phyloP scores from a whole-genome alignment of 352 stramenopile species.

The Pythium utonaiense region DNA sequence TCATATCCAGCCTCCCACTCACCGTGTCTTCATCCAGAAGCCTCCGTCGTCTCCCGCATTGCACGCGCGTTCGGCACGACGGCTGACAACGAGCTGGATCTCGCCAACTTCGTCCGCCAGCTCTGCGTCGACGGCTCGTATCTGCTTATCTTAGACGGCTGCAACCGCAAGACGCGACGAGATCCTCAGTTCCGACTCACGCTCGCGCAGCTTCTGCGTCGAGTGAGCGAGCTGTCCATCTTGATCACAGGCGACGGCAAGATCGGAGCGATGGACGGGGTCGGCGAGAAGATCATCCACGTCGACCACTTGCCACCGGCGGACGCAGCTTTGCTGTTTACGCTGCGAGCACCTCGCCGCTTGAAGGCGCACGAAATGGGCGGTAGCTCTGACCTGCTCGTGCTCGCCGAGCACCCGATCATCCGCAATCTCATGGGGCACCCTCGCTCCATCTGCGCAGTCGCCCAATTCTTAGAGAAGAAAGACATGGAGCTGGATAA shows the following conservation, averaged over 20 bases:
- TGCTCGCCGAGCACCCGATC: constrained; percentile 62
- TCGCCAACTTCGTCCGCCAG: constrained; percentile 53
- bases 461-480: constrained; percentile 77
- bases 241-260: constrained; percentile 70
- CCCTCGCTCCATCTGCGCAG: constrained; percentile 68
- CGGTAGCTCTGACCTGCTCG: constrained; percentile 50
- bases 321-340: constrained; percentile 74
- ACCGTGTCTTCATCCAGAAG: too few species aligned
- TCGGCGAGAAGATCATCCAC: constrained; percentile 73
- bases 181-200: constrained; percentile 42
- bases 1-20: not conserved
- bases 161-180: constrained; percentile 47
- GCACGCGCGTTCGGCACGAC: constrained; percentile 12
- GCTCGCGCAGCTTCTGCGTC: constrained; percentile 50
- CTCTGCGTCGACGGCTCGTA: constrained; percentile 45
- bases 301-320: constrained; percentile 60
- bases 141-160: constrained; percentile 77
- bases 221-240: constrained; percentile 57
- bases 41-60: constrained; percentile 16
- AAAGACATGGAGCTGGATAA: constrained; percentile 85
- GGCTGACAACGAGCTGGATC: constrained; percentile 25
- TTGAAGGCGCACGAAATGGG: constrained; percentile 81
- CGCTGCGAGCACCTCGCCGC: constrained; percentile 63
- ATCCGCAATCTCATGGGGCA: constrained; percentile 61
- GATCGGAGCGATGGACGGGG: constrained; percentile 72